These are phyloP conservation scores for Alternaria solani DNA, from an alignment of 2,329 filamentous ascomycete genomes.

Conservation along the genomic window DNA sequence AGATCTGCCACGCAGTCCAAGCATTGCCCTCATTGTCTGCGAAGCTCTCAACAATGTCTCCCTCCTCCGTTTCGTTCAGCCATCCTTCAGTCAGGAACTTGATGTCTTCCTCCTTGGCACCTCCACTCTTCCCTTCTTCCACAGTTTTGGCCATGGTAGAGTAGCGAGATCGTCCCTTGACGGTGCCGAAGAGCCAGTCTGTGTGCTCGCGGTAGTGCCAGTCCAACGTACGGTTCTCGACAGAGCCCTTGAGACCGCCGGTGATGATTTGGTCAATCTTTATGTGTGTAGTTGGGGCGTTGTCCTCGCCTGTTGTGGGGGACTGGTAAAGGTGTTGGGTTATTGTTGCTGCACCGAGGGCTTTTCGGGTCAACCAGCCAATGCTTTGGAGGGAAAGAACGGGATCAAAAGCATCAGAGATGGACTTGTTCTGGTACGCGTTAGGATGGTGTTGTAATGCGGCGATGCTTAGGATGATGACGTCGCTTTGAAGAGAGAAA, in stretches of 20 bases:
- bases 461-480: not conserved
- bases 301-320: conserved; percentile 29
- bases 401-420: conserved; percentile 74
- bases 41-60: conserved; percentile 46
- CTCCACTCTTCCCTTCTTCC: conserved; percentile 34
- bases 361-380: conserved; percentile 74
- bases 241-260: conserved; percentile 73
- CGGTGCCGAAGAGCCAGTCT: conserved; percentile 81
- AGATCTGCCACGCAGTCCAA: conserved; percentile 48
- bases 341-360: conserved; percentile 72
- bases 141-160: conserved; percentile 40
- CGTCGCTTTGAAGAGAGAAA: not conserved
- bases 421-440: conserved; percentile 70
- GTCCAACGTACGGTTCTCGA: conserved; percentile 66
- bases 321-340: conserved; percentile 64
- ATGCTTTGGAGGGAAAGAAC: conserved; percentile 69
- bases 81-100: conserved; percentile 40
- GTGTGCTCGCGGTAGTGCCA: conserved; percentile 69
- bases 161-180: conserved; percentile 68
- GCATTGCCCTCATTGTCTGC: conserved; percentile 45
- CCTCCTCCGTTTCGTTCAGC: conserved; percentile 39
- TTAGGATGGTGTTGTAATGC: not conserved
- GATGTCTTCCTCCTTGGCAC: conserved; percentile 30
- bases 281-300: conserved; percentile 61
- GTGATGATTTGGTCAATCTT: conserved; percentile 76